These are phyloP conservation scores for Cyberlindnera japonica DNA, from an alignment of 805 yeast species.

Conservation along the genomic window DNA sequence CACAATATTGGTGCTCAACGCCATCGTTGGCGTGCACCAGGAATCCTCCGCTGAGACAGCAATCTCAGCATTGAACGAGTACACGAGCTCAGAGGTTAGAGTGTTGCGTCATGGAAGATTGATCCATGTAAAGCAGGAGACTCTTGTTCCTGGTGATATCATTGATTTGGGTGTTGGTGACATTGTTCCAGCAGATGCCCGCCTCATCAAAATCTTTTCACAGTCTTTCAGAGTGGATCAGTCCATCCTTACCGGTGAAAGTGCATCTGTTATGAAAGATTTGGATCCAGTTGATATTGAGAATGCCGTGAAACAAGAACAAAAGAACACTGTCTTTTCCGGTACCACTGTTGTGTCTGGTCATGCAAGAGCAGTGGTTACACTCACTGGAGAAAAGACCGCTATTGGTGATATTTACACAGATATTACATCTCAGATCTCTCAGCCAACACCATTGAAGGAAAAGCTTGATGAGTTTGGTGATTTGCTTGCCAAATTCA, in stretches of 20 bases:
- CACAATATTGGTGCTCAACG: constrained; percentile 42
- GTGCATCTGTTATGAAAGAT: constrained; percentile 37
- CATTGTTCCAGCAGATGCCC: constrained; percentile 47
- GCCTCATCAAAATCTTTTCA: constrained; percentile 37
- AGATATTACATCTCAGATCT: constrained; percentile 37
- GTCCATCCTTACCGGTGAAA: constrained; percentile 48
- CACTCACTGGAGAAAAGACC: constrained; percentile 45
- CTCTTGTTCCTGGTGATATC: constrained; percentile 45
- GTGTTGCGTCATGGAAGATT: constrained; percentile 42
- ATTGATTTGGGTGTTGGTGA: constrained; percentile 37
- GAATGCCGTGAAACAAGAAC: constrained; percentile 36
- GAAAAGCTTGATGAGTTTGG: constrained; percentile 37
- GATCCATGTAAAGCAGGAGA: constrained; percentile 39
- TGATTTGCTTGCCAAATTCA: constrained; percentile 39
- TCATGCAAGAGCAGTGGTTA: constrained; percentile 41
- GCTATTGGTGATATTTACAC: constrained; percentile 47
- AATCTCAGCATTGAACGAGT: constrained; percentile 44
- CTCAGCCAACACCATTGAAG: constrained; percentile 35
- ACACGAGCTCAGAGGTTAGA: constrained; percentile 44
- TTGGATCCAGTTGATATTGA: constrained; percentile 24
- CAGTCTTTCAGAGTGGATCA: constrained; percentile 42
- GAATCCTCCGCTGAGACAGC: constrained; percentile 49
- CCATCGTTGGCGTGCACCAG: constrained; percentile 47
- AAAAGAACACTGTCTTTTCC: constrained; percentile 42
- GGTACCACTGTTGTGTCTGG: constrained; percentile 45